phyloP scores from a whole-genome alignment of 345 rosid species.

The Salix dunnii region DNA sequence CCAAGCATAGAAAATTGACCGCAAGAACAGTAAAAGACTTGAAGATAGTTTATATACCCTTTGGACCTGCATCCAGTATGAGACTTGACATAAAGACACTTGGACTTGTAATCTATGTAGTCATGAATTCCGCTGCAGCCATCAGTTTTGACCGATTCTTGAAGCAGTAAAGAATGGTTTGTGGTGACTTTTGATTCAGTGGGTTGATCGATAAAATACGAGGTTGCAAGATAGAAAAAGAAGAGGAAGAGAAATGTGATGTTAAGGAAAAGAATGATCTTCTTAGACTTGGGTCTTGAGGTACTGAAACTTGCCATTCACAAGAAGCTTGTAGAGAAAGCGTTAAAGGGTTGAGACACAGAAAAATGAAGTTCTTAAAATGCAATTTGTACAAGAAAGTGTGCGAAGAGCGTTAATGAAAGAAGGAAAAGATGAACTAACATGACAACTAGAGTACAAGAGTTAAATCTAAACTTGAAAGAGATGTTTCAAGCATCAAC shows the following conservation, averaged over 20 bases:
- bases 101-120: constrained; percentile 39
- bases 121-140: constrained; percentile 44
- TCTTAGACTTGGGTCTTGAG: constrained; percentile 23
- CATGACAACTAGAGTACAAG: neutral
- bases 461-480: neutral
- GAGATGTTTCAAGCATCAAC: neutral
- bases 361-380: constrained; percentile 19
- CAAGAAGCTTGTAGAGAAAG: constrained; percentile 16
- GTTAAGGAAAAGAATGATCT: constrained; percentile 46
- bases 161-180: constrained; percentile 10
- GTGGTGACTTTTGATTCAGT: neutral
- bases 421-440: neutral
- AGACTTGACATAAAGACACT: constrained; percentile 60
- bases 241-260: constrained; percentile 46
- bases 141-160: neutral
- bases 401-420: no score
- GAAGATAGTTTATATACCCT: constrained; percentile 81
- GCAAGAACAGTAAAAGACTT: constrained; percentile 67
- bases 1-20: constrained; percentile 49
- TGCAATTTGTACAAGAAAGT: neutral
- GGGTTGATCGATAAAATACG: constrained; percentile 20
- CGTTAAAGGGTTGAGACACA: constrained; percentile 12
- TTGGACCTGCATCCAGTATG: constrained; percentile 54
- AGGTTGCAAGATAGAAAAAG: constrained; percentile 26
- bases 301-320: constrained; percentile 36